These are phyloP conservation scores for Aphanocladium album DNA, from an alignment of 2,329 filamentous ascomycete genomes.

Conservation along the genomic window DNA sequence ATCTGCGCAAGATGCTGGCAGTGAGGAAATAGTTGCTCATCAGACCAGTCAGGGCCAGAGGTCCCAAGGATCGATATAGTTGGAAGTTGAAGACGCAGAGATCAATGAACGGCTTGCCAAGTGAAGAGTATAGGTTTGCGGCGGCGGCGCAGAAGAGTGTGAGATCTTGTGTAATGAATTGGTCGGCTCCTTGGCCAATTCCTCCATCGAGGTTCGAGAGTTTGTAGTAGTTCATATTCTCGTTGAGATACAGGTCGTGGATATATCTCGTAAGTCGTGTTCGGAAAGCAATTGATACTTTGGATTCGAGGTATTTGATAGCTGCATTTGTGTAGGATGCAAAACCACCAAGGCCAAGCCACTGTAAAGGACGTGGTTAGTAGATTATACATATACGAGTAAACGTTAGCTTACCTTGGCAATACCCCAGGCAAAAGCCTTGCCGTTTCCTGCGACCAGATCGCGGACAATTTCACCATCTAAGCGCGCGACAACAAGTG, in stretches of 20 bases:
- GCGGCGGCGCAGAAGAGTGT: conserved; percentile 93
- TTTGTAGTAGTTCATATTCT: conserved; percentile 95
- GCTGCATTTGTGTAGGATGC: conserved; percentile 97
- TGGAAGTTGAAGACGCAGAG: conserved; percentile 98
- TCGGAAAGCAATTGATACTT: conserved; percentile 96
- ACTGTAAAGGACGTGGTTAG: conserved; percentile 38
- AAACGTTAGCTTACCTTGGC: conserved; percentile 53
- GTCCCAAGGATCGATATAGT: conserved; percentile 84
- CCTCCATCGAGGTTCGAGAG: conserved; percentile 88
- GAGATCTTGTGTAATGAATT: conserved; percentile 96
- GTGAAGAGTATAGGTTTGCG: conserved; percentile 86
- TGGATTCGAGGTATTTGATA: conserved; percentile 97
- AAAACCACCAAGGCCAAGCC: conserved; percentile 89
- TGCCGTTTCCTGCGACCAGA: conserved; percentile 90
- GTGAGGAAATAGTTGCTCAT: conserved; percentile 92
- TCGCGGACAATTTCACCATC: conserved; percentile 96
- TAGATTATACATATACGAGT: neutral
- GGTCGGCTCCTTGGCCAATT: conserved; percentile 85
- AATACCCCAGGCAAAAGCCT: conserved; percentile 81
- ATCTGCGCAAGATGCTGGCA: conserved; percentile 77
- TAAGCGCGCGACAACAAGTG: conserved; percentile 82
- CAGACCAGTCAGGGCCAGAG: conserved; percentile 78
- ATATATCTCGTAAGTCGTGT: conserved; percentile 94
- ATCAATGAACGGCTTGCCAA: conserved; percentile 98
- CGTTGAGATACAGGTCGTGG: conserved; percentile 92